Conservation (phyloP, 2,329 filamentous ascomycete species). For the Leptographium radiaticola region DNA sequence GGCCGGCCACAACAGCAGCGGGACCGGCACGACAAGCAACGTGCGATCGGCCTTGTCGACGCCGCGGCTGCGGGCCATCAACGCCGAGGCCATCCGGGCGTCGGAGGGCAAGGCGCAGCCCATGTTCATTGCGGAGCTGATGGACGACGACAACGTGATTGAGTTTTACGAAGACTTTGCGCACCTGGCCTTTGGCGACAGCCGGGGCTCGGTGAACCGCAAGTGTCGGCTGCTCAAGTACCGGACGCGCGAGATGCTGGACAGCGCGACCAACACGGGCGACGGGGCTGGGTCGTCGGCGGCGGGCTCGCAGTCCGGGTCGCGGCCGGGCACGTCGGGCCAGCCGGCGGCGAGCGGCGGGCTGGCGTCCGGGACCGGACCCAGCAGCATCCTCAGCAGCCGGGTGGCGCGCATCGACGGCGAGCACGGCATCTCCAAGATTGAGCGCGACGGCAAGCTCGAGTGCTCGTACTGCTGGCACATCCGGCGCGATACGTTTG, state of each 20-base stretch:
- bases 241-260: conserved; percentile 52
- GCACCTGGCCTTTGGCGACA: conserved; percentile 82
- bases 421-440: conserved; percentile 66
- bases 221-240: conserved; percentile 86
- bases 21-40: conserved; percentile 54
- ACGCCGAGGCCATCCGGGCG: conserved; percentile 16
- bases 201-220: conserved; percentile 69
- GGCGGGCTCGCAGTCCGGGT: background rate
- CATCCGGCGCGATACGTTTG: conserved; percentile 91
- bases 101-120: conserved; percentile 49
- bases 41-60: conserved; percentile 36
- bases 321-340: background rate
- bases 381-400: conserved; percentile 40
- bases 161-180: conserved; percentile 96
- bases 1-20: background rate
- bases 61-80: conserved; percentile 34
- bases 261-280: conserved; percentile 13
- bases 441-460: conserved; percentile 81
- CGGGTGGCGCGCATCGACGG: conserved; percentile 52
- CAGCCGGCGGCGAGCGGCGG: background rate
- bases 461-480: conserved; percentile 96
- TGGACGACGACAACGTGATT: conserved; percentile 87
- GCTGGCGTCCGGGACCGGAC: too few relatives aligned
- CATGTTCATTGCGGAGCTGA: conserved; percentile 80
- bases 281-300: background rate